phyloP scores from a whole-genome alignment of 495 filamentous ascomycete genomes.

The Xylaria palmicola region DNA sequence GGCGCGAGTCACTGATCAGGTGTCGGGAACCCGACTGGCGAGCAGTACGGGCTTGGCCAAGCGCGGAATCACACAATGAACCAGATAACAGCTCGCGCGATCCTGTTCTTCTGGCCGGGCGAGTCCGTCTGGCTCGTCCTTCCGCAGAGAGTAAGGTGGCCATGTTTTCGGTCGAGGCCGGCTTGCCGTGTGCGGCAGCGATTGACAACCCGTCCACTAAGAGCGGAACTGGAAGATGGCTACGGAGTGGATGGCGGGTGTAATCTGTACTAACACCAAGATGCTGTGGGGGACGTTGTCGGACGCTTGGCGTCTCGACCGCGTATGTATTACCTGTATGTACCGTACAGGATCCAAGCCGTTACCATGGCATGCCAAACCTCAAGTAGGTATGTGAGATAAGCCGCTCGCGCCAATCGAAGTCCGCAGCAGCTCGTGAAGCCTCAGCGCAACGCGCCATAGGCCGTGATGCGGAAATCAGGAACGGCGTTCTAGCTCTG shows the following conservation, averaged over 20 bases:
- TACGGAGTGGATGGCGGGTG: background rate
- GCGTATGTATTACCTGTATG: background rate
- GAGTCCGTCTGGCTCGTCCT: conserved; percentile 1
- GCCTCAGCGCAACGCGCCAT: background rate
- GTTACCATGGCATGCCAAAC: too few relatives aligned
- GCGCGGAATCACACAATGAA: background rate
- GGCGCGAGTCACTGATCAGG: background rate
- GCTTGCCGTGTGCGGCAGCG: conserved; percentile 4
- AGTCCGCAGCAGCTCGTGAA: background rate
- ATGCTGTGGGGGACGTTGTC: background rate
- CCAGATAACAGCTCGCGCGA: background rate
- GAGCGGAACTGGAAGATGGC: background rate
- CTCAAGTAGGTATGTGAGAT: background rate
- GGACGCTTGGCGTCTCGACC: background rate
- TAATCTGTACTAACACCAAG: background rate
- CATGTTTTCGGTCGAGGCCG: background rate
- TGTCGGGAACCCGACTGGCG: background rate
- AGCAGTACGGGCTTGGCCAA: background rate
- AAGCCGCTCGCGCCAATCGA: background rate
- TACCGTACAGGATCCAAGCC: too few relatives aligned
- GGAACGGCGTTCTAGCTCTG: conserved; percentile 3
- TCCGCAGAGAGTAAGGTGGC: conserved; percentile 13
- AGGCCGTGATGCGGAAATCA: background rate
- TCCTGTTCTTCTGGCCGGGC: background rate
- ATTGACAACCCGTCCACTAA: background rate